Base-by-base conservation (phyloP, 169 alveolate species). In the Plasmodium knowlesi region DNA sequence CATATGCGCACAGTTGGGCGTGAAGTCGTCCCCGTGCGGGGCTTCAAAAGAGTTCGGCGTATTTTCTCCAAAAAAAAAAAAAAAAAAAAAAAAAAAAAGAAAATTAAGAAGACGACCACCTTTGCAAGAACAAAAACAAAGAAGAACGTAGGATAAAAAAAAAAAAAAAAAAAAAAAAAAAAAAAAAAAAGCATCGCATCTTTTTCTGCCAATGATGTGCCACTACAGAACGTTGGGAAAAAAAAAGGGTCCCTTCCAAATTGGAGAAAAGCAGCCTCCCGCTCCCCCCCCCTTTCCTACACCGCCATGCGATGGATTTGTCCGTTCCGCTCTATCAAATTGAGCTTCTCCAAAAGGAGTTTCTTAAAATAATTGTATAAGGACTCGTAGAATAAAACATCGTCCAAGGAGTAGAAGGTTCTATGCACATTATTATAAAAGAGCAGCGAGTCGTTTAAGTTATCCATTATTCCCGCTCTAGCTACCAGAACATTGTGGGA, bases 321-420 rank as follows among this genome's bases (percentile, higher is more conserved):
- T 46, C 43, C 83, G 34, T 79, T 34, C 8, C 30, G 57, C 82
- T 88, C 94, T n/a, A 22, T n/a, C 71, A 88, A 88, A 39, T 43
- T 41, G 81, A 88, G 73, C 72, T 79, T 88, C 32, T 88, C 73
- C 61, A 88, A 43, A 88, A 88, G 67, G 22, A 88, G 37, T n/a
- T 61, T 39, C 71, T 88, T 88, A 79, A 88, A 88, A 43, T 79
- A 79, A 25, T n/a, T 78, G 54, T 61, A 88, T 22, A 88, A 73
- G 22, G 74, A 41, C 32, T 76, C 32, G 50, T 57, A 22, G 32
- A 88, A 88, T 8, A 88, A 79, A 78, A 88, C 90, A 10, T 88
- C 94, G 71, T 88, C 94, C 74, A 88, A 79, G 22, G 83, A 88
- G 71, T 88, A 54, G 53, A 79, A 79, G 1, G 88, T 79, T 12